phyloP scores from a whole-genome alignment of 331 rosid species.

The Malus hybrid region DNA sequence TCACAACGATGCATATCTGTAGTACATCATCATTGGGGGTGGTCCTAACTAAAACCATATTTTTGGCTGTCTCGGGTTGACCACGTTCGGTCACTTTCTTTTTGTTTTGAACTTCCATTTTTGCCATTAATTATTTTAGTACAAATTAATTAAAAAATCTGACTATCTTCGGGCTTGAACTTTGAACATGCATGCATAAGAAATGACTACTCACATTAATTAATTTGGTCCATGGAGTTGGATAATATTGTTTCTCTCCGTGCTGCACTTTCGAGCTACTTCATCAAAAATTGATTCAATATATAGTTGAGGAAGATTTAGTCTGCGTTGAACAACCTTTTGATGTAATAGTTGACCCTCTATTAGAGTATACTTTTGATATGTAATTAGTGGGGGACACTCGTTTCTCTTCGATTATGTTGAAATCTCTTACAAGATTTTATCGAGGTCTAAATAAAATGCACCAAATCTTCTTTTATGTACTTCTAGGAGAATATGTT shows the following conservation, averaged over 20 bases:
- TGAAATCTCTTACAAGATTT: no score
- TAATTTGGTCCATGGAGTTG: not conserved
- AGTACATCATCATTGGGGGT: not conserved
- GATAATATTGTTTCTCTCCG: not conserved
- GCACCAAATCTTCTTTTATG: no score
- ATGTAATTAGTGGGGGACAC: no score
- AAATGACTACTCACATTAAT: not conserved
- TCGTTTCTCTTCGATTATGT: no score
- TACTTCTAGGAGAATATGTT: no score
- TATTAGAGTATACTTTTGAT: no score
- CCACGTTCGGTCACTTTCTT: not conserved
- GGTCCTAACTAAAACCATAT: not conserved
- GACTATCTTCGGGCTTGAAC: not conserved
- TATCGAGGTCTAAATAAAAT: no score
- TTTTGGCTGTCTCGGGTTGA: not conserved
- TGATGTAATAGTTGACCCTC: no score
- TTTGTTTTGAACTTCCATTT: not conserved
- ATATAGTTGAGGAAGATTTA: no score
- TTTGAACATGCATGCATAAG: not conserved
- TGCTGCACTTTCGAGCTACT: not conserved
- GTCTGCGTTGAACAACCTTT: accelerated
- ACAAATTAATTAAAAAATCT: not conserved
- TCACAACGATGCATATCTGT: not conserved
- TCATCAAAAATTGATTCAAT: no score
- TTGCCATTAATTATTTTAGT: not conserved